Conservation (phyloP, 2,329 filamentous ascomycete species). For the Exophiala aquamarina region DNA sequence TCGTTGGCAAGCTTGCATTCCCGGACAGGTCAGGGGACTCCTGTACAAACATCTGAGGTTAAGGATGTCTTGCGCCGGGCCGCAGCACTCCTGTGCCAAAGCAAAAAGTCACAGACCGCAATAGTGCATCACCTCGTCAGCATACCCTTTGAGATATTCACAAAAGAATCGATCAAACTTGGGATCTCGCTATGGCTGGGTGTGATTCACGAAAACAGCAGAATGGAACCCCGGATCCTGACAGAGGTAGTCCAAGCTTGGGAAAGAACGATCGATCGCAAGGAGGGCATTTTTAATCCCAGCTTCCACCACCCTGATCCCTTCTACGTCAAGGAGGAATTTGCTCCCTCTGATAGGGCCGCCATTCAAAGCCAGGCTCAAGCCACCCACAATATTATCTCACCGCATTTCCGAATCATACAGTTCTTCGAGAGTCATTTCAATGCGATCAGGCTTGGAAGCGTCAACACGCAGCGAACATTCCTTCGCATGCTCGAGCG, state of each 20-base stretch:
- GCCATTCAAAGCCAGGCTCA: constrained; percentile 73
- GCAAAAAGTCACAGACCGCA: constrained; percentile 70
- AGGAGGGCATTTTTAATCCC: constrained; percentile 77
- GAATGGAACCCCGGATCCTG: constrained; percentile 80
- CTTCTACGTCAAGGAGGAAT: constrained; percentile 88
- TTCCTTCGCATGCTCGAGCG: constrained; percentile 79
- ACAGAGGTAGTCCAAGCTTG: constrained; percentile 87
- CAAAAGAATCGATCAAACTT: constrained; percentile 91
- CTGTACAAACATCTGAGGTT: constrained; percentile 71
- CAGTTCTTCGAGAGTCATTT: constrained; percentile 95
- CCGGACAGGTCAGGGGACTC: constrained; percentile 67
- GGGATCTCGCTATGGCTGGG: constrained; percentile 96
- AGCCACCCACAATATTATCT: constrained; percentile 75
- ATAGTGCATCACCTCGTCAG: constrained; percentile 85
- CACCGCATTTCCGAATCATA: constrained; percentile 80
- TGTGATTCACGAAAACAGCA: constrained; percentile 92
- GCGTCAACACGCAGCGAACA: constrained; percentile 73
- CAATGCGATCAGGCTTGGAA: constrained; percentile 85
- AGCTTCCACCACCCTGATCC: constrained; percentile 75
- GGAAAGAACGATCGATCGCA: constrained; percentile 77
- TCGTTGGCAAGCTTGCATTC: constrained; percentile 71
- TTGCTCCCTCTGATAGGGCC: constrained; percentile 83
- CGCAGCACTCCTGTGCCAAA: constrained; percentile 80
- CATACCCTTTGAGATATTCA: constrained; percentile 91
- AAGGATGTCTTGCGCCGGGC: constrained; percentile 80